A percentile compares a stretch with the other conserved stretches of the same genome.
Evolutionary conservation across 2,329 filamentous ascomycete genomes (phyloP).

Genomic region (Ascochyta rabiei): DNA sequence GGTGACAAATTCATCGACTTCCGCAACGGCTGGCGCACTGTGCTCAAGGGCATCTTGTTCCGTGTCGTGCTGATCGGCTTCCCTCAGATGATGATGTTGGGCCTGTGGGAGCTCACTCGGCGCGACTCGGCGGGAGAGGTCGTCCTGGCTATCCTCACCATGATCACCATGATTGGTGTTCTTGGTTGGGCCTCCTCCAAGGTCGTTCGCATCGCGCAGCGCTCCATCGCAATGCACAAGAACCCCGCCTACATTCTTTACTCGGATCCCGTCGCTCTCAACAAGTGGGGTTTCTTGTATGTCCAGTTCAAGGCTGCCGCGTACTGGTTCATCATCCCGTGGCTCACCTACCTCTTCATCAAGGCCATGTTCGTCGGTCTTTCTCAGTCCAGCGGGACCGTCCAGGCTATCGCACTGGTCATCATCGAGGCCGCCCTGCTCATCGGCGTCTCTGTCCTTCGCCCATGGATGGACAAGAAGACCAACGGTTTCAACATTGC

Average conservation of each 20-base stretch:
- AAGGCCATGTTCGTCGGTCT: conserved; percentile 91
- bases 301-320: conserved; percentile 95
- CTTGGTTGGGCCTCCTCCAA: conserved; percentile 88
- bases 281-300: conserved; percentile 98
- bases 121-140: conserved; percentile 85
- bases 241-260: conserved; percentile 97
- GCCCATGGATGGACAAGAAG: conserved; percentile 99
- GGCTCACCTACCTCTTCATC: conserved; percentile 78
- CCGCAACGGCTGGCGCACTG: conserved; percentile 90
- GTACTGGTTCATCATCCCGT: conserved; percentile 90
- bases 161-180: conserved; percentile 78
- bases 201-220: conserved; percentile 85
- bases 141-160: conserved; percentile 86
- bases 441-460: conserved; percentile 77
- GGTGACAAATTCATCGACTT: conserved; percentile 89
- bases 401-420: conserved; percentile 81
- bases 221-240: conserved; percentile 89
- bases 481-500: conserved; percentile 96
- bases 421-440: conserved; percentile 81
- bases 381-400: conserved; percentile 70
- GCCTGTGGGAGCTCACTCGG: conserved; percentile 90
- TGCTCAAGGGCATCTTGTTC: conserved; percentile 93
- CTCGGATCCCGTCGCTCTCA: conserved; percentile 89
- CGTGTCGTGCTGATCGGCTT: conserved; percentile 88
- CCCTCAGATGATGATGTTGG: conserved; percentile 87